Evolutionary conservation across 176 grass and related monocot species (phyloP).

Genomic region (Ananas comosus): DNA sequence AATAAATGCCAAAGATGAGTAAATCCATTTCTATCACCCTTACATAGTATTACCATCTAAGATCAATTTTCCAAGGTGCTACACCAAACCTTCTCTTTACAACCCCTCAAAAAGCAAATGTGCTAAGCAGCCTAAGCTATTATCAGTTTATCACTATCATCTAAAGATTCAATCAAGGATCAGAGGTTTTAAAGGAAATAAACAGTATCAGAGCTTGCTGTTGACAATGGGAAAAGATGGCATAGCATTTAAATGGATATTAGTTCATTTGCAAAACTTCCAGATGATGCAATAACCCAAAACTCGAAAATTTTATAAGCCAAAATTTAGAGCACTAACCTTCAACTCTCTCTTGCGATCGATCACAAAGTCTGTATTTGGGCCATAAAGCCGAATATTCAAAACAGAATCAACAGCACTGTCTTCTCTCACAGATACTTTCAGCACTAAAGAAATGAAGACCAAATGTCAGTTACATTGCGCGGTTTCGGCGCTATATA

Average conservation of each 20-base stretch:
- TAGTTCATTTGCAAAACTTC: background rate
- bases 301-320: constrained; percentile 8
- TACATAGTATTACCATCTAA: no score
- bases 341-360: constrained; percentile 82
- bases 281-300: background rate
- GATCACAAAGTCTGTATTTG: constrained; percentile 88
- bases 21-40: no score
- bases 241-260: background rate
- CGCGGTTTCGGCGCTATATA: no score
- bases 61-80: no score
- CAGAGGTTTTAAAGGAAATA: no score
- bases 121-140: no score
- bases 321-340: constrained; percentile 23
- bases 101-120: no score
- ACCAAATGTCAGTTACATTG: constrained; percentile 15
- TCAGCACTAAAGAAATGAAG: constrained; percentile 54
- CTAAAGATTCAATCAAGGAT: no score
- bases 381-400: constrained; percentile 85
- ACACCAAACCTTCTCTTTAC: no score
- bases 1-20: no score
- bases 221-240: background rate
- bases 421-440: constrained; percentile 56
- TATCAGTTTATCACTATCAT: no score
- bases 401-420: constrained; percentile 32
- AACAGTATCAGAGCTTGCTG: no score